Conservation (phyloP, 306 rosid species). For the Pueraria montana region DNA sequence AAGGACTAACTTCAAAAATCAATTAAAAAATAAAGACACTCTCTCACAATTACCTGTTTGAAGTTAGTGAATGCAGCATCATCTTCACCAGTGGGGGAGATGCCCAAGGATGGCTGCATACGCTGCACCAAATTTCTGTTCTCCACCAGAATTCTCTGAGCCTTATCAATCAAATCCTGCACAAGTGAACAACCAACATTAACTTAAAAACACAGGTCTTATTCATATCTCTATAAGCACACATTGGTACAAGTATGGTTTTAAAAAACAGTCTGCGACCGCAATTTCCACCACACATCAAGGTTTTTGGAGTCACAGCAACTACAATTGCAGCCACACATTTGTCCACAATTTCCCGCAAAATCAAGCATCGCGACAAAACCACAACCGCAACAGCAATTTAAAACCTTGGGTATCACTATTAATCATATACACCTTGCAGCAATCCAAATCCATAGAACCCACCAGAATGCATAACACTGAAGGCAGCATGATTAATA, state of each 20-base stretch:
- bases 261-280: not conserved
- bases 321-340: not conserved
- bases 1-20: not conserved
- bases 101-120: conserved; percentile 76
- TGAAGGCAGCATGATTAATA: not conserved
- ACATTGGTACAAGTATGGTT: not conserved
- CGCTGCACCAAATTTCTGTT: conserved; percentile 74
- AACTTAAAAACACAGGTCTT: conserved; percentile 21
- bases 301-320: not conserved
- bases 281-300: not conserved
- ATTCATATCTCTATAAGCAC: not conserved
- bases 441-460: conserved; percentile 30
- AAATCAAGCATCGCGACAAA: not conserved
- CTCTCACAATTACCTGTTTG: conserved; percentile 67
- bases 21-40: not conserved
- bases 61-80: conserved; percentile 80
- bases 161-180: conserved; percentile 92
- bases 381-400: not conserved
- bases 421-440: conserved; percentile 1
- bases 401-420: not conserved
- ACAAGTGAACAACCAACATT: conserved; percentile 40
- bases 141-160: conserved; percentile 78
- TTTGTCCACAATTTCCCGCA: not conserved
- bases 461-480: not conserved
- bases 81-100: conserved; percentile 56